Percentiles rank a stretch among this genome's conserved stretches.
These are phyloP conservation scores for Oxyria digyna DNA, from an alignment of 148 eudicot species.

Conservation along the genomic window DNA sequence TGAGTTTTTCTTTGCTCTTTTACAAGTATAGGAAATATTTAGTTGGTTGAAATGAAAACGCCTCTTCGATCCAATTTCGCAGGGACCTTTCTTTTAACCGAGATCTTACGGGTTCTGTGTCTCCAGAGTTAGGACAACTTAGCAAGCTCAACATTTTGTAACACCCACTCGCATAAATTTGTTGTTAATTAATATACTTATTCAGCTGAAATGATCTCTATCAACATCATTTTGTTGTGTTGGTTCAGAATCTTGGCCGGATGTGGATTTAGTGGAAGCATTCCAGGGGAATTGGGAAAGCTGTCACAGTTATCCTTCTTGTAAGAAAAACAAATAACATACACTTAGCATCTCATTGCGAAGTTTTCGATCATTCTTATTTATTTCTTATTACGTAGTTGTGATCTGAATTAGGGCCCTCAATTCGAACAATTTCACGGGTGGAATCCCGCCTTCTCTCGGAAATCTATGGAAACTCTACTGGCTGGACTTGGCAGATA, in stretches of 20 bases:
- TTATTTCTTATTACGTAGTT: background rate
- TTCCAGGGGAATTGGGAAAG: conserved; percentile 75
- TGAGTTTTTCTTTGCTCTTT: conserved; percentile 25
- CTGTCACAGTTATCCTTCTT: conserved; percentile 54
- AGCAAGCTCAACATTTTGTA: conserved; percentile 54
- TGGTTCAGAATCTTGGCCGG: conserved; percentile 68
- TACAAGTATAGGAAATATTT: background rate
- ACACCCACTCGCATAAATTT: conserved; percentile 14
- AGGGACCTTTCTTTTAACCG: conserved; percentile 79
- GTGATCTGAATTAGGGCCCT: conserved; percentile 40
- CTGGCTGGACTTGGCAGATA: conserved; percentile 86
- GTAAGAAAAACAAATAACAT: conserved; percentile 27
- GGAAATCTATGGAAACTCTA: conserved; percentile 67
- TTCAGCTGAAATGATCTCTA: background rate
- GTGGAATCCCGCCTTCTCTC: conserved; percentile 61
- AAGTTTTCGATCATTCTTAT: too few species aligned
- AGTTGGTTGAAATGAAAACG: background rate
- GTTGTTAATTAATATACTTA: background rate
- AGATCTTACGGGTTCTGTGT: conserved; percentile 63
- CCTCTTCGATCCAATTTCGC: conserved; percentile 11
- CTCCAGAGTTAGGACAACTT: conserved; percentile 65
- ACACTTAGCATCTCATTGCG: too few species aligned
- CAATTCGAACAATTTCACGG: conserved; percentile 75
- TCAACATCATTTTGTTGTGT: background rate
- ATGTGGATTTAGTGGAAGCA: conserved; percentile 74